Conservation (phyloP, 2,329 filamentous ascomycete genomes). For the Penicillium sp. region DNA sequence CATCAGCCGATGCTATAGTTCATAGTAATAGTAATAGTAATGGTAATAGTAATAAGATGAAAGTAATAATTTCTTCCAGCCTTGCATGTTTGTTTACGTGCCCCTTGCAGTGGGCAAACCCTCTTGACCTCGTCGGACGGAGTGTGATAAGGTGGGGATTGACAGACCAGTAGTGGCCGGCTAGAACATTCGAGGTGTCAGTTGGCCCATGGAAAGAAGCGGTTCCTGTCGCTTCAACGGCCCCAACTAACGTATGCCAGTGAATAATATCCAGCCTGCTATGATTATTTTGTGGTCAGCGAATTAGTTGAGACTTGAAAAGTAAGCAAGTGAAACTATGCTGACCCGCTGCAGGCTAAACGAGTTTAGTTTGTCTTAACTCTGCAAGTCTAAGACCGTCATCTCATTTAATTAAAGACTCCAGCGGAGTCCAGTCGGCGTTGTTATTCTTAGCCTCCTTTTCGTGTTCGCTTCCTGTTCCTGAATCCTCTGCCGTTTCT, state of each 20-base stretch:
- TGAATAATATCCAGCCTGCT: not conserved
- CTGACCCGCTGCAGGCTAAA: slow-evolving; percentile 7
- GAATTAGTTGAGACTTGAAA: not conserved
- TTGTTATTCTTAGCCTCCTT: slow-evolving; percentile 16
- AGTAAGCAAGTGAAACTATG: slow-evolving; percentile 2
- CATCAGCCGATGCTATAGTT: not conserved
- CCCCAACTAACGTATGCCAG: not conserved
- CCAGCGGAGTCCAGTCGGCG: not conserved
- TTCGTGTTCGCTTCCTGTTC: slow-evolving; percentile 6
- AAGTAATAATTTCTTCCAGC: not conserved
- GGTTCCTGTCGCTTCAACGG: not conserved
- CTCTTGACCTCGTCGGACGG: not conserved
- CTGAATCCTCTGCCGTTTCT: not conserved
- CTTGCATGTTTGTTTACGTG: slow-evolving; percentile 15
- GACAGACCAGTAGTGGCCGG: not conserved
- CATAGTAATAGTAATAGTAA: slow-evolving; percentile 1
- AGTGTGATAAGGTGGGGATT: not conserved
- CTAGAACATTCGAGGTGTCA: slow-evolving; percentile 7
- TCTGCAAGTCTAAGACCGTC: slow-evolving; percentile 17
- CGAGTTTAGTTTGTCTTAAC: not conserved
- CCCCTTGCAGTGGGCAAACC: slow-evolving; percentile 10
- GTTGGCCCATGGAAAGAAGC: not conserved
- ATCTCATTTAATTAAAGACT: slow-evolving; percentile 12
- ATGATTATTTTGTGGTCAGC: not conserved
- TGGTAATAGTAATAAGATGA: not conserved